Evolutionary conservation across 257 asterid genomes (phyloP).

Genomic region (Handroanthus guayacan): DNA sequence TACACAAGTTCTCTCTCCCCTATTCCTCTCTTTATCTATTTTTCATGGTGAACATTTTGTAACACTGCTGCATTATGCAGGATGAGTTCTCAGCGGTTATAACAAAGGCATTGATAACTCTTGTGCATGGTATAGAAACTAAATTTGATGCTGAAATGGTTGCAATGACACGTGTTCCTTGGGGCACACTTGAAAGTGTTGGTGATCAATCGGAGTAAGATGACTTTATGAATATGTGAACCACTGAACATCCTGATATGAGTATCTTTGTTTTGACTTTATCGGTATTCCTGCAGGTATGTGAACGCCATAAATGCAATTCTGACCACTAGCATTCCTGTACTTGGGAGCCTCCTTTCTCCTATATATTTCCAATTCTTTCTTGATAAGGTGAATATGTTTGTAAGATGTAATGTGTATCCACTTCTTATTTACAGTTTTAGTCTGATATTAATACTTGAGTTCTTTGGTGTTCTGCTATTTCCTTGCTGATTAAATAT

Average conservation of each 20-base stretch:
- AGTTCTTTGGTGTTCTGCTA: neutral
- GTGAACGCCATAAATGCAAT: conserved; percentile 89
- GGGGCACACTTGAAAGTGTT: conserved; percentile 99
- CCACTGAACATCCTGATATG: conserved; percentile 4
- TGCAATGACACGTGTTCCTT: conserved; percentile 97
- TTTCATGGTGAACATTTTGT: conserved; percentile 16
- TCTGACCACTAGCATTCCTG: conserved; percentile 88
- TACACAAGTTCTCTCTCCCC: neutral
- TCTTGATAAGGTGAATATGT: conserved; percentile 53
- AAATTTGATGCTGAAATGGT: conserved; percentile 96
- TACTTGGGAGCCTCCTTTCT: conserved; percentile 92
- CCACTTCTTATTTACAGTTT: neutral
- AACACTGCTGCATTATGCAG: conserved; percentile 52
- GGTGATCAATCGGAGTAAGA: conserved; percentile 99
- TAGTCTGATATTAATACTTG: neutral
- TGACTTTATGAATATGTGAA: conserved; percentile 27
- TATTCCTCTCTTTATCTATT: neutral
- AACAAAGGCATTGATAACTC: conserved; percentile 87
- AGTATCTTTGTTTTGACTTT: conserved; percentile 33
- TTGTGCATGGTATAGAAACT: conserved; percentile 94
- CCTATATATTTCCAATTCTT: conserved; percentile 94
- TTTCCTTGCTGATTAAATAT: neutral
- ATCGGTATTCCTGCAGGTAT: conserved; percentile 70
- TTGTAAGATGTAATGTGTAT: neutral
- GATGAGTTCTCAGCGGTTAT: conserved; percentile 98